A percentile compares a stretch with the other conserved stretches of the same genome.
Evolutionary conservation across 23 red algal genomes (phyloP).

Genomic region (Gracilaria gracilis): DNA sequence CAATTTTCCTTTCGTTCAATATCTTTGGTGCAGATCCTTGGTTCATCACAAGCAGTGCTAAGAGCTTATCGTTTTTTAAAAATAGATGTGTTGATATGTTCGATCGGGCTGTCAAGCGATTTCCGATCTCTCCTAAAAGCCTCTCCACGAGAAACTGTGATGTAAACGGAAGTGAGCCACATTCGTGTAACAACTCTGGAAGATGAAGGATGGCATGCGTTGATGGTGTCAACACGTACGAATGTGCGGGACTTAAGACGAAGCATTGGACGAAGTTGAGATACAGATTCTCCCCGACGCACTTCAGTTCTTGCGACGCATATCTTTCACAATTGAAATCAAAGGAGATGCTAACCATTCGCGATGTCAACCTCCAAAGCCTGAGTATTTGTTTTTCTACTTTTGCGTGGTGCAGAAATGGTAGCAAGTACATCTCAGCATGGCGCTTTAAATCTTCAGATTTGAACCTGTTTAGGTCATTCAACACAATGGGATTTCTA

Average conservation of each 20-base stretch:
- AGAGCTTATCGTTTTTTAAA: neutral
- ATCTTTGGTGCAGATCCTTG: too few species aligned
- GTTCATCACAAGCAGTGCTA: too few species aligned
- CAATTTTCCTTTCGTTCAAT: too few species aligned
- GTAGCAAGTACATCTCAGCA: neutral
- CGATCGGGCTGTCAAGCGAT: neutral
- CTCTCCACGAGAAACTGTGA: slow-evolving; percentile 10
- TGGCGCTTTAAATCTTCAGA: slow-evolving; percentile 15
- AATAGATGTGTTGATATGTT: neutral
- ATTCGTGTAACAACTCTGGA: neutral
- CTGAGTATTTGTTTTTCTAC: neutral
- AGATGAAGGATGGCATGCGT: neutral
- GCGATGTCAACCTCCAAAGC: neutral
- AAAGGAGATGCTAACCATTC: neutral
- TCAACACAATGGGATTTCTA: neutral
- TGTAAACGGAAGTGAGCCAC: neutral
- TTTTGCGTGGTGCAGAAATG: neutral
- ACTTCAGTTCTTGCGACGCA: neutral
- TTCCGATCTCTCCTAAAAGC: slow-evolving; percentile 15
- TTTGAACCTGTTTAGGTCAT: neutral
- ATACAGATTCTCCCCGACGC: neutral
- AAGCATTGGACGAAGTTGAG: neutral
- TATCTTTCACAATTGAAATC: neutral
- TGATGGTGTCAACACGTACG: neutral
- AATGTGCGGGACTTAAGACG: neutral